Base-by-base conservation (phyloP, 1,284 basidiomycete genomes). In the Ustilago bromivora region DNA sequence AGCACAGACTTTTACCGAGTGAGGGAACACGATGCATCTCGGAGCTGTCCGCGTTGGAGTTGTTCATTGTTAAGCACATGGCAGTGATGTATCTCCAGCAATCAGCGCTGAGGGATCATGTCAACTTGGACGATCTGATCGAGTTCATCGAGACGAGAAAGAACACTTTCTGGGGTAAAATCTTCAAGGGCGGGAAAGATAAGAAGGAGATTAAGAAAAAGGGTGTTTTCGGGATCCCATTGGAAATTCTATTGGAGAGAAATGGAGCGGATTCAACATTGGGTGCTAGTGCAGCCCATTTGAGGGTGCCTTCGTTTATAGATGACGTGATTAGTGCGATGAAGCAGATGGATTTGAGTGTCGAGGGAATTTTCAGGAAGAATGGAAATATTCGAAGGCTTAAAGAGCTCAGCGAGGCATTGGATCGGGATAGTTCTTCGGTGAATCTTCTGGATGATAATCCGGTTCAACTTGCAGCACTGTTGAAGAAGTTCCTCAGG, bases 261-360 rank as follows among this genome's bases (percentile, higher is more conserved):
- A 95, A 96, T 83, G 96, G 96, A 2, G 92, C 94, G 9, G 97
- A 99, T 87, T 98, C 96, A 28, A 88, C 94, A 76, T 90, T 95
- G 61, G 95, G 95, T 34, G 93, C 94, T 32, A 93, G 94, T n/a
- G 90, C 93, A 23, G 91, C 91, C 46, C 91, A 93, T 23, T 86
- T 99, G 73, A 90, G 94, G 77, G 92, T 99, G 34, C 96, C 96
- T 8, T 97, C 94, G 86, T 98, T 99, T 86, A 93, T 99, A 71
- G 97, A 99, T 86, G 97, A 99, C 84, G 93, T 98, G 62, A 91
- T 99, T 47, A 96, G 94, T 61, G 95, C 97, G 3, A 98, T 99
- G 96, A 90, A 93, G 85, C 96, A 98, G 87, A 98, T 98, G 96
- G 96, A 99, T 87, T 94, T 99, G 92, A 98, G 96, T 5, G 90